Evolutionary conservation across 208 protist genomes (phyloP).

Genomic region (Strigomonas culicis): DNA sequence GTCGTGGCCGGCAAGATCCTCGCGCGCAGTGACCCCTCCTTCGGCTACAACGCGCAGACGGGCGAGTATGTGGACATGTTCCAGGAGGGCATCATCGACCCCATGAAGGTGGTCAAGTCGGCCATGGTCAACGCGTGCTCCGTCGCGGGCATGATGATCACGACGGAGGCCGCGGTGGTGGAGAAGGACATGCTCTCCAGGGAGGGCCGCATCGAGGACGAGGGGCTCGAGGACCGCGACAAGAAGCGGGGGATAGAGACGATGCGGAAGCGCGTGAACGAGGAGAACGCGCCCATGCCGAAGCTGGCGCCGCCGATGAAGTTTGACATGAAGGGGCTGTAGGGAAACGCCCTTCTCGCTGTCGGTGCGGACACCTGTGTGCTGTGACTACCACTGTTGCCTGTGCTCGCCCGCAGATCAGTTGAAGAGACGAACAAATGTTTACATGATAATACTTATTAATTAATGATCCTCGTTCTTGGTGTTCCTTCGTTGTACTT

Average conservation of each 20-base stretch:
- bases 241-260: slow-evolving; percentile 70
- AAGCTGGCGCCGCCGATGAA: slow-evolving; percentile 85
- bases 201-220: slow-evolving; percentile 64
- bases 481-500: slow-evolving; percentile 5
- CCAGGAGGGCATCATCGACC: slow-evolving; percentile 98
- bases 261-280: slow-evolving; percentile 70
- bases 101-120: slow-evolving; percentile 98
- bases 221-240: slow-evolving; percentile 78
- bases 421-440: too few relatives aligned
- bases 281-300: slow-evolving; percentile 75
- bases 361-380: too few relatives aligned
- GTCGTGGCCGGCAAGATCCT: slow-evolving; percentile 98
- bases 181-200: slow-evolving; percentile 74
- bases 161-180: slow-evolving; percentile 94
- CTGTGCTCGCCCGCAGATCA: too few relatives aligned
- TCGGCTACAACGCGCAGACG: slow-evolving; percentile 95
- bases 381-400: too few relatives aligned
- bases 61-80: slow-evolving; percentile 98
- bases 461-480: too few relatives aligned
- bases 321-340: slow-evolving; percentile 86
- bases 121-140: slow-evolving; percentile 96
- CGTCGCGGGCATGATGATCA: slow-evolving; percentile 98
- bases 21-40: slow-evolving; percentile 46
- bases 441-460: too few relatives aligned
- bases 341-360: too few relatives aligned